phyloP scores from a whole-genome alignment of 2,329 filamentous ascomycete species.

The Exophiala aquamarina region DNA sequence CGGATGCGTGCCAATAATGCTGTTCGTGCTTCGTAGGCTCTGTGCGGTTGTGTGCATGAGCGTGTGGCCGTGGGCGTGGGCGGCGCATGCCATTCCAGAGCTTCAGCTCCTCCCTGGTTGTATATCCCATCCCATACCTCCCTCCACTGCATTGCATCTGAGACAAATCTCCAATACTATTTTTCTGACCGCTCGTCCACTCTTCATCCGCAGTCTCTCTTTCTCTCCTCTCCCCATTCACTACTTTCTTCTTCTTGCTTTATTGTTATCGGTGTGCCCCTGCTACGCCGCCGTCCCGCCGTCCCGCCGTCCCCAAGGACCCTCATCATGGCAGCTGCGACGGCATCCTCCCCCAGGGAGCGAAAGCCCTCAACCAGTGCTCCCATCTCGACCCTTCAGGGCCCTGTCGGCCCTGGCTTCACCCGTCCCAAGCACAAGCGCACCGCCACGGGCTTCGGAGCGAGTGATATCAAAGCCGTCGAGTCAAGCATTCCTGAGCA shows the following conservation, averaged over 20 bases:
- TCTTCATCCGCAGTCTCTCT: constrained; percentile 7
- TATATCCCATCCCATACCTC: not conserved
- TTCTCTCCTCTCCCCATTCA: constrained; percentile 24
- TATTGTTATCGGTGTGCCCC: constrained; percentile 10
- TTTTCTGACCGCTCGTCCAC: constrained; percentile 7
- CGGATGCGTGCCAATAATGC: not conserved
- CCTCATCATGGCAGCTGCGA: constrained; percentile 11
- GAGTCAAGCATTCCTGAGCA: constrained; percentile 89
- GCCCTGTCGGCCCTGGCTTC: constrained; percentile 81
- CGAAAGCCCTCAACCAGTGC: constrained; percentile 78
- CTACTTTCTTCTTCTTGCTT: constrained; percentile 15
- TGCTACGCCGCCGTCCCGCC: not conserved
- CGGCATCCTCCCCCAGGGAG: constrained; percentile 58
- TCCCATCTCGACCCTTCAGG: constrained; percentile 82
- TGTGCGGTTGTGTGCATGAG: not conserved
- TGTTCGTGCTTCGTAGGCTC: not conserved
- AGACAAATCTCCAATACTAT: not conserved
- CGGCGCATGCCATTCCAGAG: constrained; percentile 1
- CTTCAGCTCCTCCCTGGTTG: constrained; percentile 4
- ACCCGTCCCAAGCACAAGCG: constrained; percentile 93
- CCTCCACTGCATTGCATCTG: not conserved
- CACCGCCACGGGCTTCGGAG: constrained; percentile 91
- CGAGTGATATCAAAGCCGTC: constrained; percentile 87
- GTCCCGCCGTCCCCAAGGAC: not conserved
- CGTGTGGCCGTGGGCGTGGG: not conserved